Evolutionary conservation across 2,329 filamentous ascomycete genomes (phyloP).

Genomic region (Neoscytalidium dimidiatum): DNA sequence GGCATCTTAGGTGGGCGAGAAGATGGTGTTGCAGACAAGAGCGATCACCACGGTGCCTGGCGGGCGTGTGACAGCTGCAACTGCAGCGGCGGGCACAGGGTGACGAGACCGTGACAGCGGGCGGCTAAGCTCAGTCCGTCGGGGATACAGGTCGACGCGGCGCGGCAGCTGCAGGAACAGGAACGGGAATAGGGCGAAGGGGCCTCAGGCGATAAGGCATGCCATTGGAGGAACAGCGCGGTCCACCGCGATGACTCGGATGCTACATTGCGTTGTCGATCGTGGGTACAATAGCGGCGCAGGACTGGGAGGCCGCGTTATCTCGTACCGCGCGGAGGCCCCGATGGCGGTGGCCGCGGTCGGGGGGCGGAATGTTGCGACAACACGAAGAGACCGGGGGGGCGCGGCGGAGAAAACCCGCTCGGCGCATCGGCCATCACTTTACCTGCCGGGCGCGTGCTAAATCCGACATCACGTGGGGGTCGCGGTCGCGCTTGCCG

Average conservation of each 20-base stretch:
- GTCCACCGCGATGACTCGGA: not conserved
- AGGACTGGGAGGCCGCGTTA: not conserved
- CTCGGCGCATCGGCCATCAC: no score
- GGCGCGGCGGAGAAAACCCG: not conserved
- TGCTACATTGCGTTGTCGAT: slow-evolving; percentile 10
- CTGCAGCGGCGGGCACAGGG: not conserved
- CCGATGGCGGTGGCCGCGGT: not conserved
- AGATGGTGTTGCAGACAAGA: slow-evolving; percentile 6
- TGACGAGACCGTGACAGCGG: not conserved
- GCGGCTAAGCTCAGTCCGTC: not conserved
- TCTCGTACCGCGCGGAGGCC: not conserved
- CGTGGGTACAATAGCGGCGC: not conserved
- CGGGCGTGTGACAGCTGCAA: not conserved
- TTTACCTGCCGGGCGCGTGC: no score
- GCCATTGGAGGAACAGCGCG: not conserved
- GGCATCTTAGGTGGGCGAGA: not conserved
- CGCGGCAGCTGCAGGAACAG: not conserved
- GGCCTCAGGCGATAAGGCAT: not conserved
- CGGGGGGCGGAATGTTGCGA: not conserved
- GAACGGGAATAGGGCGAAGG: not conserved
- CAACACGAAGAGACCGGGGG: not conserved
- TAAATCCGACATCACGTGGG: not conserved
- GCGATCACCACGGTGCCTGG: not conserved
- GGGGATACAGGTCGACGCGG: not conserved
- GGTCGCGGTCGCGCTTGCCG: no score